Conservation (phyloP, 192 early-diverging fungal species). For the Backusella tarrabulga region DNA sequence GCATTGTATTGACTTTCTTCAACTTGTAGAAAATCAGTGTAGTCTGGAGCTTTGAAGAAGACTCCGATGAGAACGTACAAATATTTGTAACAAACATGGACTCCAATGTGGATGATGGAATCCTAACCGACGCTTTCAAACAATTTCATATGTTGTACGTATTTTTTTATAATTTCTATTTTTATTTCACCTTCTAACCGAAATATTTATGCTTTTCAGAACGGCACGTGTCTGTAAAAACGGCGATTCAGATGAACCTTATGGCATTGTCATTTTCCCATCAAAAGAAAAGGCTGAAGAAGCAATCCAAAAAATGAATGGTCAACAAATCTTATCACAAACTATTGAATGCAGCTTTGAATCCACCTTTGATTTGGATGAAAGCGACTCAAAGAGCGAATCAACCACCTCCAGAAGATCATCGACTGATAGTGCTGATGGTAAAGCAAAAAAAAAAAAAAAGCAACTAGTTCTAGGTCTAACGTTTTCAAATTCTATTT, state of each 20-base stretch:
- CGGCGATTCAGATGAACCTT: slow-evolving; percentile 75
- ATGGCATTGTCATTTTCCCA: slow-evolving; percentile 84
- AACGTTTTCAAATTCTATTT: background rate
- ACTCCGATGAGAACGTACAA: slow-evolving; percentile 7
- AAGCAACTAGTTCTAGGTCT: background rate
- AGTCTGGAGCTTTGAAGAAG: slow-evolving; percentile 12
- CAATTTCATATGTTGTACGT: slow-evolving; percentile 1
- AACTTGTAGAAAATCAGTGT: slow-evolving; percentile 21
- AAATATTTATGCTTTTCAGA: background rate
- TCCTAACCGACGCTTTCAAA: background rate
- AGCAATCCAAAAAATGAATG: slow-evolving; percentile 83
- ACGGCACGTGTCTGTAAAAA: slow-evolving; percentile 92
- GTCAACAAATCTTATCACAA: slow-evolving; percentile 76
- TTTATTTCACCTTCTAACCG: background rate
- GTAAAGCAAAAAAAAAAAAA: background rate
- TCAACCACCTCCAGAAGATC: background rate
- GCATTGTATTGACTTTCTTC: background rate
- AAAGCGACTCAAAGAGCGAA: slow-evolving; percentile 24
- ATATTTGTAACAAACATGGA: slow-evolving; percentile 8
- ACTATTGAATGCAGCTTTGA: slow-evolving; percentile 86
- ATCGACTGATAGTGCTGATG: slow-evolving; percentile 6
- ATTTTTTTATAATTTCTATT: slow-evolving; percentile 4
- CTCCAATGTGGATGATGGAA: background rate
- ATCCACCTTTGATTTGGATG: slow-evolving; percentile 89
- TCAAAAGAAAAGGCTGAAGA: slow-evolving; percentile 79